Conservation (phyloP, 352 stramenopile species). For the Pythium insidiosum region DNA sequence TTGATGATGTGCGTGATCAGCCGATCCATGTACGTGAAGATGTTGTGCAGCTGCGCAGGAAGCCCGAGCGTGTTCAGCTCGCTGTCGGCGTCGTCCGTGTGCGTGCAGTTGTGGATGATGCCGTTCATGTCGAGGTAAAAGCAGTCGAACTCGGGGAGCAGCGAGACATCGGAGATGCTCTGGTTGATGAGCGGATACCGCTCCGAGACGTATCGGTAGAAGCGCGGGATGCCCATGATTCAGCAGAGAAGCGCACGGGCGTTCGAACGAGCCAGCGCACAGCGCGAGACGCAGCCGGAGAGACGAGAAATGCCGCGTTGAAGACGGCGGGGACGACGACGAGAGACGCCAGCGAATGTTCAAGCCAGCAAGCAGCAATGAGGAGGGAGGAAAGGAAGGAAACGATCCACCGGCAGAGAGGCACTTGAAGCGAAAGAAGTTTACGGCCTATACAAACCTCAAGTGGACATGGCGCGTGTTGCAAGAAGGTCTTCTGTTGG, state of each 20-base stretch:
- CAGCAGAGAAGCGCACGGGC: background rate
- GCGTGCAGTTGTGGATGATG: conserved; percentile 99
- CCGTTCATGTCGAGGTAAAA: conserved; percentile 99
- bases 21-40: conserved; percentile 90
- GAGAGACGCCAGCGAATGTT: too few relatives aligned
- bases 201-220: conserved; percentile 91
- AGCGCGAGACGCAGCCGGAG: background rate
- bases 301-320: too few relatives aligned
- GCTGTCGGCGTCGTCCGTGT: conserved; percentile 91
- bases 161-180: conserved; percentile 91
- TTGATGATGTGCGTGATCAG: conserved; percentile 97
- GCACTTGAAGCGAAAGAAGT: conserved; percentile 8
- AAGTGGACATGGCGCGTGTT: conserved; percentile 1
- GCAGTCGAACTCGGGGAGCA: conserved; percentile 98
- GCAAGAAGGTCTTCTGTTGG: conserved; percentile 7
- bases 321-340: too few relatives aligned
- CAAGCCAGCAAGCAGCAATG: background rate
- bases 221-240: conserved; percentile 89
- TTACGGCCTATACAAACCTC: conserved; percentile 10
- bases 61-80: conserved; percentile 89
- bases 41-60: conserved; percentile 91
- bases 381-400: background rate
- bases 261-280: background rate
- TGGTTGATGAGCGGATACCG: conserved; percentile 99
- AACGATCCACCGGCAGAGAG: background rate